A percentile compares a stretch with the other conserved stretches of the same genome.
Conservation (phyloP, 768 basidiomycete species). For the Trametes sanguinea region DNA sequence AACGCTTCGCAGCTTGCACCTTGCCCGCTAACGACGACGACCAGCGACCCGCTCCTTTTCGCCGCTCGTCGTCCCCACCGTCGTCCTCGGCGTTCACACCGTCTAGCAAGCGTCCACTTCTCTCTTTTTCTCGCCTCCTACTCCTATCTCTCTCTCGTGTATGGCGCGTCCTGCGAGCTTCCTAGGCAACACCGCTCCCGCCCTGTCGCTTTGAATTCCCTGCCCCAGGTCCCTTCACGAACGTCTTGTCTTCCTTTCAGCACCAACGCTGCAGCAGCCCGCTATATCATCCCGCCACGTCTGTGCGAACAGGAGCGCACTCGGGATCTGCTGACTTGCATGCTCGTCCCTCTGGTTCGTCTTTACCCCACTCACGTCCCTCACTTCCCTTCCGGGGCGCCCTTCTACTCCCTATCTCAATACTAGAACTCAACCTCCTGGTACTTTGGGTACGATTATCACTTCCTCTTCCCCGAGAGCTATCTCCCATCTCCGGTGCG, state of each 20-base stretch:
- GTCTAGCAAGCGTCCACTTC: background rate
- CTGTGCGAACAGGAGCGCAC: conserved; percentile 15
- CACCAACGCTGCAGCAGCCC: conserved; percentile 2
- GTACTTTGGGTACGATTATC: conserved; percentile 24
- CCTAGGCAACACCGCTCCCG: conserved; percentile 6
- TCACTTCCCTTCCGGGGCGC: conserved; percentile 17
- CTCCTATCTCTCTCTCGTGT: background rate
- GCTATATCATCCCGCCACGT: conserved; percentile 3
- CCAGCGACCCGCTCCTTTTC: conserved; percentile 24
- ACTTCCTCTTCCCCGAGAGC: conserved; percentile 11
- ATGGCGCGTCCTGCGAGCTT: conserved; percentile 6
- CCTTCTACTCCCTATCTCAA: conserved; percentile 18
- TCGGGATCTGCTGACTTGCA: conserved; percentile 23
- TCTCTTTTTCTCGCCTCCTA: background rate
- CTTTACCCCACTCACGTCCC: conserved; percentile 15
- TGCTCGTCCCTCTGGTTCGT: conserved; percentile 21
- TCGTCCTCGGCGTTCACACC: conserved; percentile 8
- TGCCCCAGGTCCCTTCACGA: conserved; percentile 1
- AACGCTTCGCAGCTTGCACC: conserved; percentile 15
- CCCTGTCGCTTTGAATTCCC: conserved; percentile 12
- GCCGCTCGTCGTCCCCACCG: conserved; percentile 17
- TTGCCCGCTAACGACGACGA: conserved; percentile 26
- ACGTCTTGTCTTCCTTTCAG: conserved; percentile 3
- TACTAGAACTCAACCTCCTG: conserved; percentile 16
- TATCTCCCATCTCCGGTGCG: conserved; percentile 5